A percentile compares a stretch with the other conserved stretches of the same genome.
These are phyloP conservation scores for Alloteropsis semialata DNA, from an alignment of 176 grass and related monocot genomes.

Conservation along the genomic window DNA sequence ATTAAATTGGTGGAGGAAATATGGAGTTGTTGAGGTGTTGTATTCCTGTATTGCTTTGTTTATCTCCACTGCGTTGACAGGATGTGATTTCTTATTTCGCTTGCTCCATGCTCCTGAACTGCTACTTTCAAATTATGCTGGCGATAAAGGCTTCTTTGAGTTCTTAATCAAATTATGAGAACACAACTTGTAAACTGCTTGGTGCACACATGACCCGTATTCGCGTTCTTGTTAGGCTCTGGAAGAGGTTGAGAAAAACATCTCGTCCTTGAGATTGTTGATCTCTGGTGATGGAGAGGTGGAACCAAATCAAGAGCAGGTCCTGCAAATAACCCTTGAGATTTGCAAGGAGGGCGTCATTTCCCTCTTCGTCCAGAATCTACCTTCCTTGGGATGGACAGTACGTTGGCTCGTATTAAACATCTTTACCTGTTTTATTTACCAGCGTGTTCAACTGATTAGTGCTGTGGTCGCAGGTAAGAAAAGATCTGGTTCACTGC, in stretches of 20 bases:
- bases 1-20: not conserved
- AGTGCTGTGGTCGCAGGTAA: constrained; percentile 57
- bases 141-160: not conserved
- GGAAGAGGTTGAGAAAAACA: constrained; percentile 92
- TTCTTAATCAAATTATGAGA: not conserved
- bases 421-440: not conserved
- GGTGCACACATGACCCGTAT: not conserved
- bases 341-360: constrained; percentile 86
- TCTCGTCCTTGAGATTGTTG: constrained; percentile 60
- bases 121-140: not conserved
- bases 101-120: not conserved
- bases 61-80: not conserved
- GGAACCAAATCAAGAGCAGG: constrained; percentile 85
- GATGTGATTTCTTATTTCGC: not conserved
- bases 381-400: constrained; percentile 90
- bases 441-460: not conserved
- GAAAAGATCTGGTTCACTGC: constrained; percentile 87
- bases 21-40: not conserved
- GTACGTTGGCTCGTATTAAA: constrained; percentile 46
- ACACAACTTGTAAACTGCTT: not conserved
- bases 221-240: constrained; percentile 53
- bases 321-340: constrained; percentile 81
- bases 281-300: constrained; percentile 85
- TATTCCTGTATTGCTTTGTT: not conserved
- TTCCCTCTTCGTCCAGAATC: constrained; percentile 80